phyloP scores from a whole-genome alignment of 805 yeast genomes.

The Starmerella bombi region DNA sequence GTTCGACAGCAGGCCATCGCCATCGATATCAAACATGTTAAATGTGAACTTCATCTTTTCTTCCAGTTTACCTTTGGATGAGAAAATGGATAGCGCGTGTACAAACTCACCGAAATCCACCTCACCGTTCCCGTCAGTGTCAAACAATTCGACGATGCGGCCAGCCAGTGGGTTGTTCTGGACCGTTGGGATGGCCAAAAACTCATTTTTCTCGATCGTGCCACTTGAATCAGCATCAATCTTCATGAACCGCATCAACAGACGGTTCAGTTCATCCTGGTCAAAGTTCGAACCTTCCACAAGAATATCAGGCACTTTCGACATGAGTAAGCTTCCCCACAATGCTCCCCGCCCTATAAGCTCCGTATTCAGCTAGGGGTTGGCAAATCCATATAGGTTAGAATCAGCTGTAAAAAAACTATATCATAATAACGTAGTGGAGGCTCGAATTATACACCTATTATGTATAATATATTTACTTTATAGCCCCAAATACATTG shows the following conservation, averaged over 20 bases:
- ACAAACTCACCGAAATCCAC: constrained; percentile 94
- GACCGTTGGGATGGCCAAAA: constrained; percentile 85
- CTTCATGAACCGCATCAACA: constrained; percentile 88
- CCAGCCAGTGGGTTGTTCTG: constrained; percentile 79
- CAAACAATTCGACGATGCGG: constrained; percentile 87
- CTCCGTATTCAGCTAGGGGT: too few species aligned
- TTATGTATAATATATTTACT: too few species aligned
- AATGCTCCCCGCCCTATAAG: too few species aligned
- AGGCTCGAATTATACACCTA: too few species aligned
- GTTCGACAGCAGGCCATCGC: constrained; percentile 88
- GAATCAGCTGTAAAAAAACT: too few species aligned
- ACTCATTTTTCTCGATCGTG: constrained; percentile 79
- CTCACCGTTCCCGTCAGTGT: constrained; percentile 80
- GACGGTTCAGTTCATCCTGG: constrained; percentile 78
- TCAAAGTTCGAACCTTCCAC: constrained; percentile 39
- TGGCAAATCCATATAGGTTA: too few species aligned
- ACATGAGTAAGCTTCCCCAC: constrained; percentile 2
- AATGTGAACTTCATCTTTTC: constrained; percentile 84
- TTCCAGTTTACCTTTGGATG: constrained; percentile 64
- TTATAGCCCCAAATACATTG: too few species aligned
- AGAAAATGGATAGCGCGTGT: constrained; percentile 71
- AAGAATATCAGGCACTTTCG: constrained; percentile 19
- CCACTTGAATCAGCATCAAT: constrained; percentile 88
- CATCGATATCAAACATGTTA: constrained; percentile 86
- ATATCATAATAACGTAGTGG: too few species aligned